A percentile compares a stretch with the other conserved stretches of the same genome.
phyloP scores from a whole-genome alignment of 768 basidiomycete genomes.

The Collybiopsis confluens region DNA sequence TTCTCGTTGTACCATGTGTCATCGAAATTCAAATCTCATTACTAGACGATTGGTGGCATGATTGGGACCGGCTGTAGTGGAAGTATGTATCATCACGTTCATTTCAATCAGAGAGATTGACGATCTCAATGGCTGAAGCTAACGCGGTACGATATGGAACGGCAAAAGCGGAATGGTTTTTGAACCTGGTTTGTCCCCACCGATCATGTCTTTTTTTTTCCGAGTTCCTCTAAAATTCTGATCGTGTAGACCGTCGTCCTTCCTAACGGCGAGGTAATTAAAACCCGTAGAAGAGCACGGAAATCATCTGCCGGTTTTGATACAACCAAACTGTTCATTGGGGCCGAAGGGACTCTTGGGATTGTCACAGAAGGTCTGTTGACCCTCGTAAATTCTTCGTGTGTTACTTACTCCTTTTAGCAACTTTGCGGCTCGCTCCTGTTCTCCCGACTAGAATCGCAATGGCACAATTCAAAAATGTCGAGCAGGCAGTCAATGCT shows the following conservation, averaged over 20 bases:
- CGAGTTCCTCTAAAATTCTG: background rate
- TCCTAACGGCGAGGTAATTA: constrained; percentile 81
- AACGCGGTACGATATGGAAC: constrained; percentile 86
- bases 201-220: too few relatives aligned
- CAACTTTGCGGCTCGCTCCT: constrained; percentile 79
- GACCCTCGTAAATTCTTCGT: background rate
- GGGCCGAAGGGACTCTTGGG: constrained; percentile 86
- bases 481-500: constrained; percentile 71
- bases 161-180: constrained; percentile 84
- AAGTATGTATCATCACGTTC: constrained; percentile 42
- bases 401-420: too few relatives aligned
- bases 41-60: constrained; percentile 83
- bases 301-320: constrained; percentile 91
- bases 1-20: too few relatives aligned
- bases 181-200: constrained; percentile 66
- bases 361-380: constrained; percentile 78
- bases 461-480: constrained; percentile 81
- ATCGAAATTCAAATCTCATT: constrained; percentile 5
- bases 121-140: constrained; percentile 31
- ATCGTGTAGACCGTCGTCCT: constrained; percentile 70
- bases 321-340: constrained; percentile 82
- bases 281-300: constrained; percentile 72
- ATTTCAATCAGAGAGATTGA: background rate
- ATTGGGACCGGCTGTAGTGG: constrained; percentile 83
- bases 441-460: constrained; percentile 80